Evolutionary conservation across 306 rosid species (phyloP).

Genomic region (Ceratonia siliqua): DNA sequence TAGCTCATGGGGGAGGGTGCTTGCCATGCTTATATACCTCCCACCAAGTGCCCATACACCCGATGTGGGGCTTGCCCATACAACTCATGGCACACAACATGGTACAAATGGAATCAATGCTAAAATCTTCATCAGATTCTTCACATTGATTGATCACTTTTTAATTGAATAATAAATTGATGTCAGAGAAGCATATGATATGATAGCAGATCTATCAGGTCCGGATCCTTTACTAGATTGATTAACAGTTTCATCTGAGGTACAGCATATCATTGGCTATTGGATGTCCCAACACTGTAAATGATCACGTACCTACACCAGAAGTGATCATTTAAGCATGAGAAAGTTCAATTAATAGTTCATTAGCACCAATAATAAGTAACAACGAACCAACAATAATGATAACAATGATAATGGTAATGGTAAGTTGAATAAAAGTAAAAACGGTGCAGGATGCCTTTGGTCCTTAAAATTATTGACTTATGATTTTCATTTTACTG

Average conservation of each 20-base stretch:
- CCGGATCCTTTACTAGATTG: constrained; percentile 50
- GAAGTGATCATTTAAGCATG: background rate
- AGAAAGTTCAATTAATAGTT: background rate
- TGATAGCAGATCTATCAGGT: constrained; percentile 62
- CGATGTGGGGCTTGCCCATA: too few relatives aligned
- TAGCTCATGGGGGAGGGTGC: too few relatives aligned
- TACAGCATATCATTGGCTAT: constrained; percentile 85
- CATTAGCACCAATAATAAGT: background rate
- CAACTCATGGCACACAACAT: too few relatives aligned
- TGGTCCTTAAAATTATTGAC: background rate
- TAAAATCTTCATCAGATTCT: constrained; percentile 53
- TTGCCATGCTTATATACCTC: too few relatives aligned
- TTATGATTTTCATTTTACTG: constrained; percentile 3
- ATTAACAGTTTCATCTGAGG: constrained; percentile 48
- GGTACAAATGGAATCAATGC: constrained; percentile 83
- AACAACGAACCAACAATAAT: too few relatives aligned
- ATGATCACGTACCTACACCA: constrained; percentile 80
- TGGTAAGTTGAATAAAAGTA: constrained; percentile 9
- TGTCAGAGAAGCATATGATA: constrained; percentile 39
- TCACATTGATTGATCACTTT: constrained; percentile 37
- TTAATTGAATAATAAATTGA: constrained; percentile 45
- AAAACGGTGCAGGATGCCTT: constrained; percentile 16
- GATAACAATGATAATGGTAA: background rate
- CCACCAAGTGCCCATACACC: too few relatives aligned
- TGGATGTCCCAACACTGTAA: constrained; percentile 77